These are phyloP conservation scores for Colletotrichum truncatum DNA, from an alignment of 2,329 filamentous ascomycete genomes.

Conservation along the genomic window DNA sequence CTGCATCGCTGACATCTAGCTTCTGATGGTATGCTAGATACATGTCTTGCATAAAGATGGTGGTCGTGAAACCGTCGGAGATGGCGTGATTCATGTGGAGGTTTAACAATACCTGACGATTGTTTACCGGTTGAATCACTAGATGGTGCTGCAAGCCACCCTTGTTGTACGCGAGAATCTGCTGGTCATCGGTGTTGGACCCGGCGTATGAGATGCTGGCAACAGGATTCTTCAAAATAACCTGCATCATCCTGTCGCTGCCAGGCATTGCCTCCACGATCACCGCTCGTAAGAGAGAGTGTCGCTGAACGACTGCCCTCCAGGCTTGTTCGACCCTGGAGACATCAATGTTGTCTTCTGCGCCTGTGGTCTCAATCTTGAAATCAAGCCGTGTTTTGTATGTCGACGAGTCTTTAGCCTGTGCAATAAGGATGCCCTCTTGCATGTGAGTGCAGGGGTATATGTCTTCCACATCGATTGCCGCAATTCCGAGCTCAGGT, in stretches of 20 bases:
- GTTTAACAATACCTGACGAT: too few species aligned
- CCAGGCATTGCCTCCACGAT: constrained; percentile 24
- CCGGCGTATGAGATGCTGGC: background rate
- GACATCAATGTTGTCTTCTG: constrained; percentile 2
- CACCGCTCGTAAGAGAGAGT: constrained; percentile 12
- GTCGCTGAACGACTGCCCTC: constrained; percentile 17
- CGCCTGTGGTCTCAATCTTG: background rate
- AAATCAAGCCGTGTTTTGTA: constrained; percentile 33
- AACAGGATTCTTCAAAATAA: constrained; percentile 16
- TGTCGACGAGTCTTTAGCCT: constrained; percentile 33
- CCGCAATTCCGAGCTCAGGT: background rate
- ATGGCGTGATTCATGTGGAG: too few species aligned
- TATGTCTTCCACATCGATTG: constrained; percentile 36
- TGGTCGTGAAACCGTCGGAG: too few species aligned
- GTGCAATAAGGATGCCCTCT: constrained; percentile 44
- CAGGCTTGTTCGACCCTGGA: background rate
- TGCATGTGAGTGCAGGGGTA: constrained; percentile 48
- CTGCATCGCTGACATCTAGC: too few species aligned
- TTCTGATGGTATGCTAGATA: too few species aligned
- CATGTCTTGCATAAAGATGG: too few species aligned
- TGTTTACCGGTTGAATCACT: too few species aligned
- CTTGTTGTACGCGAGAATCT: too few species aligned
- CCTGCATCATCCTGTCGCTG: constrained; percentile 19
- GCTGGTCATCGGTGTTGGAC: background rate
- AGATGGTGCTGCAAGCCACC: too few species aligned